These are phyloP conservation scores for Coleophoma crateriformis DNA, from an alignment of 2,329 filamentous ascomycete species.

Conservation along the genomic window DNA sequence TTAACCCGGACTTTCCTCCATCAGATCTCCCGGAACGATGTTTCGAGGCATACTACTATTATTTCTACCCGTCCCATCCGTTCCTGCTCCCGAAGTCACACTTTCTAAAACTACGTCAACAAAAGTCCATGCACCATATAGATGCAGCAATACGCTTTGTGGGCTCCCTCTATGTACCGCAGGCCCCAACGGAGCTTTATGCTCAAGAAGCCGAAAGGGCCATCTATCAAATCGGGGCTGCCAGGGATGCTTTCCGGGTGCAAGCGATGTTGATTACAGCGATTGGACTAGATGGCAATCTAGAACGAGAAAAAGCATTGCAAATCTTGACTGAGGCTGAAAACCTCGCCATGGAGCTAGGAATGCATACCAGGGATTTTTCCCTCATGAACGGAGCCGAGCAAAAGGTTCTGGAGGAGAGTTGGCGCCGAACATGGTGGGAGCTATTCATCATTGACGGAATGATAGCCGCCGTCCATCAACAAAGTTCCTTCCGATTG, in stretches of 20 bases:
- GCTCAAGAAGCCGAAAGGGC: slow-evolving; percentile 16
- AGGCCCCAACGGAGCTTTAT: slow-evolving; percentile 16
- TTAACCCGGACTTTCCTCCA: slow-evolving; percentile 25
- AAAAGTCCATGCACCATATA: slow-evolving; percentile 29
- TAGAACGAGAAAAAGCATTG: slow-evolving; percentile 63
- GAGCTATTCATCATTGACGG: slow-evolving; percentile 63
- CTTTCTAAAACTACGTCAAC: slow-evolving; percentile 42
- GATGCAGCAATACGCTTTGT: slow-evolving; percentile 22
- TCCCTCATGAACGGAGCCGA: slow-evolving; percentile 58
- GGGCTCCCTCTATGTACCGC: slow-evolving; percentile 21
- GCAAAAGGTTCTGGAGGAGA: slow-evolving; percentile 69
- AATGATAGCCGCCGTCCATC: slow-evolving; percentile 76
- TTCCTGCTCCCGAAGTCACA: slow-evolving; percentile 49
- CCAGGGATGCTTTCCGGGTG: slow-evolving; percentile 48
- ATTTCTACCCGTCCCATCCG: slow-evolving; percentile 53
- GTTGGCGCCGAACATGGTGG: slow-evolving; percentile 89
- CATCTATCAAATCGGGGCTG: slow-evolving; percentile 13
- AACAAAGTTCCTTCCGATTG: slow-evolving; percentile 63
- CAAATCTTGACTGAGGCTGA: slow-evolving; percentile 64
- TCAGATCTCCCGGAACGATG: slow-evolving; percentile 23
- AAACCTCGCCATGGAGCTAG: slow-evolving; percentile 67
- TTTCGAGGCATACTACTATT: slow-evolving; percentile 25
- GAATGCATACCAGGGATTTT: slow-evolving; percentile 66
- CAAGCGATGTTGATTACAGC: slow-evolving; percentile 75
- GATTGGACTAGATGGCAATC: slow-evolving; percentile 72